phyloP scores from a whole-genome alignment of 2,329 filamentous ascomycete genomes.

The Cordyceps tenuipes region DNA sequence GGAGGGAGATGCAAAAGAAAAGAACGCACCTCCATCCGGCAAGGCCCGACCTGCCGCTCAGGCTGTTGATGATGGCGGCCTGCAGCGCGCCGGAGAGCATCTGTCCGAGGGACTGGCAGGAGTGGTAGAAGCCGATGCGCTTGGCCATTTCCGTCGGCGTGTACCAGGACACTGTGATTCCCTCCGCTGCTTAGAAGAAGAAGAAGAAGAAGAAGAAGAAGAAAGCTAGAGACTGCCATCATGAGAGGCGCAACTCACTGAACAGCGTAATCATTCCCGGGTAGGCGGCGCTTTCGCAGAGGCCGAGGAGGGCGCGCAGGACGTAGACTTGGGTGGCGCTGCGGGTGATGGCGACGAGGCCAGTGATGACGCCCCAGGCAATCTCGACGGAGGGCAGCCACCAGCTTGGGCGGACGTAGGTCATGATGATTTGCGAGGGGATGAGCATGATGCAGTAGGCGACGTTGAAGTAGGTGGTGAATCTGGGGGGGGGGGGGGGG shows the following conservation, averaged over 20 bases:
- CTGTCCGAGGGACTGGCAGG: slow-evolving; percentile 30
- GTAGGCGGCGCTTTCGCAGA: slow-evolving; percentile 28
- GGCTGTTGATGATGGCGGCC: slow-evolving; percentile 30
- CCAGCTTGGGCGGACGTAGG: slow-evolving; percentile 28
- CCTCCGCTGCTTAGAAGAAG: too few species aligned
- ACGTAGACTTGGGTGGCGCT: slow-evolving; percentile 28
- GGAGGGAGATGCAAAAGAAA: too few species aligned
- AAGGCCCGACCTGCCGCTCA: slow-evolving; percentile 29
- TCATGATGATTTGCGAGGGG: slow-evolving; percentile 30
- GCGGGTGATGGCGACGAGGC: slow-evolving; percentile 24
- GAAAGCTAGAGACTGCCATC: background rate
- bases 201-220: too few species aligned
- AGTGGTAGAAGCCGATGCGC: slow-evolving; percentile 33
- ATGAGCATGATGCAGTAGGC: slow-evolving; percentile 46
- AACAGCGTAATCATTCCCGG: slow-evolving; percentile 29
- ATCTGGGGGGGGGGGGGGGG: slow-evolving; percentile 9
- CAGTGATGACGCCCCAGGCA: slow-evolving; percentile 21
- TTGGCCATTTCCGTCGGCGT: slow-evolving; percentile 31
- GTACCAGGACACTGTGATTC: slow-evolving; percentile 29
- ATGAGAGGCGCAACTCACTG: slow-evolving; percentile 12
- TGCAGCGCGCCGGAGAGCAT: slow-evolving; percentile 38
- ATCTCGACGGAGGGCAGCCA: slow-evolving; percentile 30
- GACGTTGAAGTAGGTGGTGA: slow-evolving; percentile 44
- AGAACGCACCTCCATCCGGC: slow-evolving; percentile 33
- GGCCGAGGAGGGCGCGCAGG: slow-evolving; percentile 33